phyloP scores from a whole-genome alignment of 768 basidiomycete species.

The Podaxis sp. region DNA sequence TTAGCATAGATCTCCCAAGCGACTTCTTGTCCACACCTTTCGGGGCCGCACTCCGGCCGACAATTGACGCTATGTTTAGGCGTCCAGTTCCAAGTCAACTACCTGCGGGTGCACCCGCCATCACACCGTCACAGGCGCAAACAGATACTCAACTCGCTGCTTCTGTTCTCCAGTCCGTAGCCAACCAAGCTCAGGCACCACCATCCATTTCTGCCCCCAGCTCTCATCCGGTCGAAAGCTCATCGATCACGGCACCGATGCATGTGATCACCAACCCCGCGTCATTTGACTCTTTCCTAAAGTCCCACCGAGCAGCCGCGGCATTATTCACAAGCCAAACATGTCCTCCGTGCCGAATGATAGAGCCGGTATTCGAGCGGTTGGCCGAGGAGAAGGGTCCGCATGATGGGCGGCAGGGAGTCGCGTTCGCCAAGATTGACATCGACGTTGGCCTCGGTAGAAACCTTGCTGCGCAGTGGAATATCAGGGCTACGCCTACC shows the following conservation, averaged over 20 bases:
- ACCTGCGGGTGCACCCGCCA: conserved; percentile 21
- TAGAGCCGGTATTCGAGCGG: conserved; percentile 80
- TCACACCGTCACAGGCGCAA: conserved; percentile 24
- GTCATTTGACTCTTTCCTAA: conserved; percentile 65
- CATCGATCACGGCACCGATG: conserved; percentile 51
- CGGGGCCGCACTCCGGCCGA: conserved; percentile 81
- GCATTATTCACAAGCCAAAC: conserved; percentile 78
- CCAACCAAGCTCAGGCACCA: conserved; percentile 43
- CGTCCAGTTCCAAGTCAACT: conserved; percentile 48
- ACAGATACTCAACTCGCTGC: conserved; percentile 46
- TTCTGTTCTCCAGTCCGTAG: conserved; percentile 56
- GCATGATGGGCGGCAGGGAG: conserved; percentile 40
- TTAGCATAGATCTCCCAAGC: conserved; percentile 58
- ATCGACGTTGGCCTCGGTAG: conserved; percentile 64
- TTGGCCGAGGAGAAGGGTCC: conserved; percentile 63
- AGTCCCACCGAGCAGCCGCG: conserved; percentile 66
- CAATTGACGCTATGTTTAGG: conserved; percentile 87
- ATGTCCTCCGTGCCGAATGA: conserved; percentile 80
- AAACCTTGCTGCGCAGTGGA: conserved; percentile 58
- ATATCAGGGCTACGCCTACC: conserved; percentile 79
- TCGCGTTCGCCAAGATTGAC: conserved; percentile 86
- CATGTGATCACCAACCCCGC: conserved; percentile 74
- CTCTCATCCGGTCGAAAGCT: conserved; percentile 5
- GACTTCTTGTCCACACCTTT: conserved; percentile 91
- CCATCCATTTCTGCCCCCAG: conserved; percentile 19